A percentile compares a stretch with the other conserved stretches of the same genome.
Conservation (phyloP, 257 asterid species). For the Echium plantagineum region DNA sequence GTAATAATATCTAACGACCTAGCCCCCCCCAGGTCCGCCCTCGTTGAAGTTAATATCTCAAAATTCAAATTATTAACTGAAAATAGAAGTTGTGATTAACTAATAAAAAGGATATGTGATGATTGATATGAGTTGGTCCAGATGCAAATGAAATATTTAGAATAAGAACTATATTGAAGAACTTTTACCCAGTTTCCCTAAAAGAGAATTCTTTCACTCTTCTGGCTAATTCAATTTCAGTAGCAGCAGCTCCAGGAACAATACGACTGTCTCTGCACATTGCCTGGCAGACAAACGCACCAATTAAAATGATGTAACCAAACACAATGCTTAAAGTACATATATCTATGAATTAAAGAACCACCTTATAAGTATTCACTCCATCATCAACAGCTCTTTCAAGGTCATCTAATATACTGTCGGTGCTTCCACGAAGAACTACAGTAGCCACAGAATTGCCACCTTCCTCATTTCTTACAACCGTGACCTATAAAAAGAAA, state of each 20-base stretch:
- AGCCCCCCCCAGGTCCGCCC: too few relatives aligned
- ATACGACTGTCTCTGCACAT: slow-evolving; percentile 96
- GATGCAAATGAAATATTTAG: neutral
- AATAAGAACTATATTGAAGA: neutral
- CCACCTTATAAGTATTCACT: slow-evolving; percentile 87
- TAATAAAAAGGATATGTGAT: too few relatives aligned
- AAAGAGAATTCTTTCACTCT: slow-evolving; percentile 85
- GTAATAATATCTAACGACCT: too few relatives aligned
- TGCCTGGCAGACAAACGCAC: slow-evolving; percentile 41
- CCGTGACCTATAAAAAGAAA: slow-evolving; percentile 50
- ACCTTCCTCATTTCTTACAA: slow-evolving; percentile 92
- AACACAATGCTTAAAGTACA: neutral
- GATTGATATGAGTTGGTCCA: too few relatives aligned
- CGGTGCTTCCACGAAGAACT: slow-evolving; percentile 93
- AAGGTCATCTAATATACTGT: slow-evolving; percentile 89
- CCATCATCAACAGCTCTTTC: slow-evolving; percentile 96
- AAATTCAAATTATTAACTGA: neutral
- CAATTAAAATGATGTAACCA: neutral
- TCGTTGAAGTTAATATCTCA: neutral
- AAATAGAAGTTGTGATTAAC: too few relatives aligned
- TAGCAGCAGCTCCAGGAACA: slow-evolving; percentile 96
- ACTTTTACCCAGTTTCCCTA: slow-evolving; percentile 81
- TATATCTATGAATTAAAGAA: neutral
- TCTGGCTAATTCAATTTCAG: slow-evolving; percentile 86
- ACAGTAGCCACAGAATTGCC: slow-evolving; percentile 89